Evolutionary conservation across 352 stramenopile genomes (phyloP).

Genomic region (Vaucheria bursata): DNA sequence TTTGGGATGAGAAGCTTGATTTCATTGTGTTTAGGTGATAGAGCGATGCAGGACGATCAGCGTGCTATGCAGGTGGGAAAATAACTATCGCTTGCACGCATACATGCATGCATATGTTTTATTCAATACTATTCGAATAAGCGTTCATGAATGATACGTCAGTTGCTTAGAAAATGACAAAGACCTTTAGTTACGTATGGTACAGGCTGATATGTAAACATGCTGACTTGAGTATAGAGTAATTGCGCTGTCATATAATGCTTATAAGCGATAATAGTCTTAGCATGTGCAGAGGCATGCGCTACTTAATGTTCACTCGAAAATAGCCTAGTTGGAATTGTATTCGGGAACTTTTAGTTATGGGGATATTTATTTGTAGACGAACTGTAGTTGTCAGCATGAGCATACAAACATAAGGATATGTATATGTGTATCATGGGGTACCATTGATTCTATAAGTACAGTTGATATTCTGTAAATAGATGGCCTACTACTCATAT

Average conservation of each 20-base stretch:
- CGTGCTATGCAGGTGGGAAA: constrained; percentile 49
- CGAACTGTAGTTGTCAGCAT: too few species aligned
- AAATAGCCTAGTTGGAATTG: too few species aligned
- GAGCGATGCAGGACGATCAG: constrained; percentile 67
- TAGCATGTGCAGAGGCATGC: too few species aligned
- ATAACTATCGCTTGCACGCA: background rate
- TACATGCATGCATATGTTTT: background rate
- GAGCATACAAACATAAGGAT: too few species aligned
- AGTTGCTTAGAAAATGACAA: background rate
- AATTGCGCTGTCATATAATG: background rate
- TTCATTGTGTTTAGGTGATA: constrained; percentile 82
- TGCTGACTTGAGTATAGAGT: background rate
- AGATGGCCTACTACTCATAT: too few species aligned
- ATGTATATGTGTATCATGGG: too few species aligned
- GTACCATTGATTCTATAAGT: too few species aligned
- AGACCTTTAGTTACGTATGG: background rate
- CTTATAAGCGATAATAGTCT: too few species aligned
- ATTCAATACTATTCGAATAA: background rate
- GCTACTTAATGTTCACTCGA: too few species aligned
- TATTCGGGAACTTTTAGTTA: too few species aligned
- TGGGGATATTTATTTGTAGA: too few species aligned
- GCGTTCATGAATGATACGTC: background rate
- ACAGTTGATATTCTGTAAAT: too few species aligned
- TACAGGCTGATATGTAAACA: background rate
- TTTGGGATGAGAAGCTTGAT: constrained; percentile 94